phyloP scores from a whole-genome alignment of 495 filamentous ascomycete species.

The Geoglossum glabrum region DNA sequence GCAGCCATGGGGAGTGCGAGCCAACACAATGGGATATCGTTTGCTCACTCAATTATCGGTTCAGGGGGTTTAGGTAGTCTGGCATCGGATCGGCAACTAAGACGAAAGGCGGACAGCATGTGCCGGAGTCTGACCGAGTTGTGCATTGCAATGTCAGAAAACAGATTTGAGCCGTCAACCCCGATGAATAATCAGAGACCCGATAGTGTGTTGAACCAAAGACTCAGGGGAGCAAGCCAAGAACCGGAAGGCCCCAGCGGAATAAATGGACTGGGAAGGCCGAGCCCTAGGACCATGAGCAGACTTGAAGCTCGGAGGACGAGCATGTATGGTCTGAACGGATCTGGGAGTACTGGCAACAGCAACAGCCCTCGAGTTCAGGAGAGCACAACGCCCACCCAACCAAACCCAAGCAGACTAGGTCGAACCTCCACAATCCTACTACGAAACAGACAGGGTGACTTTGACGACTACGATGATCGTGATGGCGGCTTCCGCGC shows the following conservation, averaged over 20 bases:
- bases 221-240: neutral
- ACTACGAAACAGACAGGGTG: conserved; percentile 20
- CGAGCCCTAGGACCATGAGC: conserved; percentile 42
- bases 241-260: neutral
- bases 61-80: conserved; percentile 17
- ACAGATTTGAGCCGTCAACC: neutral
- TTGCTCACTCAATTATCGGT: conserved; percentile 26
- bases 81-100: conserved; percentile 60
- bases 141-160: conserved; percentile 62
- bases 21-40: neutral
- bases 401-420: conserved; percentile 13
- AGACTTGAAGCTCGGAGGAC: conserved; percentile 53
- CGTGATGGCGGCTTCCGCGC: conserved; percentile 25
- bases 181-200: neutral
- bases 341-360: conserved; percentile 15
- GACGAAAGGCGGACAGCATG: conserved; percentile 78
- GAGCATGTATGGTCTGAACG: conserved; percentile 32
- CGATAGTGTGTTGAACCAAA: neutral
- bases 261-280: conserved; percentile 11
- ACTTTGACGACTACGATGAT: conserved; percentile 26
- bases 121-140: conserved; percentile 86
- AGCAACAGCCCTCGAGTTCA: conserved; percentile 10
- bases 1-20: conserved; percentile 43
- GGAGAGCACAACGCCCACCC: conserved; percentile 18
- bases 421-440: conserved; percentile 25